Percentiles rank a stretch among this genome's conserved stretches.
Conservation (phyloP, 805 yeast genomes). For the Wickerhamomyces alni region DNA sequence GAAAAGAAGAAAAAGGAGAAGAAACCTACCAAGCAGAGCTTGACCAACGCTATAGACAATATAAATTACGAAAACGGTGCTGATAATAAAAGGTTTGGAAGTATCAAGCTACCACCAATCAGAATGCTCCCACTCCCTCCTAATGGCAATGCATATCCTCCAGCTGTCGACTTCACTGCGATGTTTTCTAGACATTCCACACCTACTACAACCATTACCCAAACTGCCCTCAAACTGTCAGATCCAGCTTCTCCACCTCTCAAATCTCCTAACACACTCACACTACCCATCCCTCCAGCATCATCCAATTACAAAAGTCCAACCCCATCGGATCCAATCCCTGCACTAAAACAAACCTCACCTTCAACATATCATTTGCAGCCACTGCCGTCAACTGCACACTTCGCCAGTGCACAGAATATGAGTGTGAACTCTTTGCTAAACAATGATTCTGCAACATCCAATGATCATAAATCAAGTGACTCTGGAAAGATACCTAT, state of each 20-base stretch:
- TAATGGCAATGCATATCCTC: no score
- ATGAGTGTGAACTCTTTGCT: slow-evolving; percentile 17
- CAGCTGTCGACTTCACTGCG: slow-evolving; percentile 36
- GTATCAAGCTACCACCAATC: slow-evolving; percentile 20
- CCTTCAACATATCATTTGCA: not conserved
- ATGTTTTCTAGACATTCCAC: slow-evolving; percentile 18
- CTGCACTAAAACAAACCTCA: not conserved
- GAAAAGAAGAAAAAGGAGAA: no score
- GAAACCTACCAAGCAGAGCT: no score
- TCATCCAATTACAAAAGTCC: not conserved
- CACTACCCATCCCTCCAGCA: not conserved
- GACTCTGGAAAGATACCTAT: no score
- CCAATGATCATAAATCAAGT: not conserved
- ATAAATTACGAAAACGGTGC: no score
- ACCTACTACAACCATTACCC: not conserved
- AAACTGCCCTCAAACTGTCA: not conserved
- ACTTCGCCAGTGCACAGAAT: slow-evolving; percentile 2
- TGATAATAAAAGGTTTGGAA: not conserved
- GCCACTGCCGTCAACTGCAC: not conserved
- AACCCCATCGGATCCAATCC: not conserved
- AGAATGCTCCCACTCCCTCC: slow-evolving; percentile 20
- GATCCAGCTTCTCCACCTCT: slow-evolving; percentile 1
- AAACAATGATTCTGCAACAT: slow-evolving; percentile 4
- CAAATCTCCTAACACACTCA: not conserved
- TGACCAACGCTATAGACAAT: no score